Evolutionary conservation across 306 rosid species (phyloP).

Genomic region (Prunus armeniaca): DNA sequence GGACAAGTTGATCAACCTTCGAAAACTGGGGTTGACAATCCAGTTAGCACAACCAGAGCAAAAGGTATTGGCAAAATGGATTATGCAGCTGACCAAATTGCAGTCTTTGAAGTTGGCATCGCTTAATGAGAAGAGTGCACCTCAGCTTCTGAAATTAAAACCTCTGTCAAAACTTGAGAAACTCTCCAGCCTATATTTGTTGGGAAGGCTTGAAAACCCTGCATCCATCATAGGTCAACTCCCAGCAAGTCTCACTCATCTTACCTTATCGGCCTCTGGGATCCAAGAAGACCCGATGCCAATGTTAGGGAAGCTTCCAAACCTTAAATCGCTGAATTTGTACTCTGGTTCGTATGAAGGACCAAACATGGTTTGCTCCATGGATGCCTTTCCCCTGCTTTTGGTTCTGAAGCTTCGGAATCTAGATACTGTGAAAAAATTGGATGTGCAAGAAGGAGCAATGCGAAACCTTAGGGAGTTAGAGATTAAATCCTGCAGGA

Average conservation of each 20-base stretch:
- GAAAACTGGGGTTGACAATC: conserved; percentile 14
- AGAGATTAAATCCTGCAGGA: conserved; percentile 14
- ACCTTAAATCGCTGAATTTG: conserved; percentile 10
- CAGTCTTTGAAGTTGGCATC: conserved; percentile 21
- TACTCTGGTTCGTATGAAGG: neutral
- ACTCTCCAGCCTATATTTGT: conserved; percentile 1
- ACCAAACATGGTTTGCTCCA: neutral
- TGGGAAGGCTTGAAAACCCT: neutral
- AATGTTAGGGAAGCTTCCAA: neutral
- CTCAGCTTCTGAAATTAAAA: neutral
- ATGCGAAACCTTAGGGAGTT: conserved; percentile 13
- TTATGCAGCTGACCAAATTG: neutral
- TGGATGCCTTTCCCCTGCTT: conserved; percentile 1
- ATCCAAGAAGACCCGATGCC: conserved; percentile 1
- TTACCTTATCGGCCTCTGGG: conserved; percentile 17
- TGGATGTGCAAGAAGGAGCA: neutral
- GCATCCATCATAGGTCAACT: neutral
- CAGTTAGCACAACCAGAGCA: neutral
- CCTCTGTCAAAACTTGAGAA: neutral
- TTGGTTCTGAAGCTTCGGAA: conserved; percentile 11
- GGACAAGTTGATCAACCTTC: conserved; percentile 12
- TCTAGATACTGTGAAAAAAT: neutral
- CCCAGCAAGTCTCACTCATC: conserved; percentile 18
- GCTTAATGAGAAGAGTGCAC: neutral
- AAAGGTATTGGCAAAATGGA: neutral